Percentiles rank a stretch among this genome's conserved stretches.
phyloP scores from a whole-genome alignment of 169 alveolate genomes.

The Pseudocohnilembus persalinus region DNA sequence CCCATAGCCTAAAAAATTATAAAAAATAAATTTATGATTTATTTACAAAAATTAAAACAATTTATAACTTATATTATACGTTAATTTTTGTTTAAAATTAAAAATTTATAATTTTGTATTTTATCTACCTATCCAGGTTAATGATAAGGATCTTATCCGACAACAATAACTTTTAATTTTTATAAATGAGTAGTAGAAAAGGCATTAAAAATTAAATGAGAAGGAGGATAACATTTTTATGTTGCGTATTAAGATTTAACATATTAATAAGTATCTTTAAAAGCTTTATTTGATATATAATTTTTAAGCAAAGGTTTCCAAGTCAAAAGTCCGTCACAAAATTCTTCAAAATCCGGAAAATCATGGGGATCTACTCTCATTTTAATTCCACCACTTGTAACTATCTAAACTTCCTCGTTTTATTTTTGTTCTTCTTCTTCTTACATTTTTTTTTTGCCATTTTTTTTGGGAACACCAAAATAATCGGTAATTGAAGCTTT shows the following conservation, averaged over 20 bases:
- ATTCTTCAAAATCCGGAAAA: constrained; percentile 54
- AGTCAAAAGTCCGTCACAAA: constrained; percentile 47
- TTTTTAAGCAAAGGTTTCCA: constrained; percentile 56
- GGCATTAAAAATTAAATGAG: constrained; percentile 76
- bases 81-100: no score
- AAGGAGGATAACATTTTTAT: constrained; percentile 76
- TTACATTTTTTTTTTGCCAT: background rate
- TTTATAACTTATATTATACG: no score
- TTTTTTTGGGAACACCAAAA: background rate
- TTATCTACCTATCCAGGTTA: constrained; percentile 87
- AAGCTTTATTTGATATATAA: constrained; percentile 43
- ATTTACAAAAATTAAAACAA: no score
- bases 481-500: no score
- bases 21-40: constrained; percentile 50
- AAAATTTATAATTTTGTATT: no score
- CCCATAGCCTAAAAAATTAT: constrained; percentile 80
- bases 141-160: constrained; percentile 99
- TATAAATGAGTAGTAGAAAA: constrained; percentile 73
- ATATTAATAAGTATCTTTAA: constrained; percentile 59
- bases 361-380: constrained; percentile 31
- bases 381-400: constrained; percentile 1
- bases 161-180: constrained; percentile 94
- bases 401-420: constrained; percentile 9
- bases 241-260: constrained; percentile 53
- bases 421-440: constrained; percentile 2